phyloP scores from a whole-genome alignment of 2,329 filamentous ascomycete species.

The Hypocreales sp. region DNA sequence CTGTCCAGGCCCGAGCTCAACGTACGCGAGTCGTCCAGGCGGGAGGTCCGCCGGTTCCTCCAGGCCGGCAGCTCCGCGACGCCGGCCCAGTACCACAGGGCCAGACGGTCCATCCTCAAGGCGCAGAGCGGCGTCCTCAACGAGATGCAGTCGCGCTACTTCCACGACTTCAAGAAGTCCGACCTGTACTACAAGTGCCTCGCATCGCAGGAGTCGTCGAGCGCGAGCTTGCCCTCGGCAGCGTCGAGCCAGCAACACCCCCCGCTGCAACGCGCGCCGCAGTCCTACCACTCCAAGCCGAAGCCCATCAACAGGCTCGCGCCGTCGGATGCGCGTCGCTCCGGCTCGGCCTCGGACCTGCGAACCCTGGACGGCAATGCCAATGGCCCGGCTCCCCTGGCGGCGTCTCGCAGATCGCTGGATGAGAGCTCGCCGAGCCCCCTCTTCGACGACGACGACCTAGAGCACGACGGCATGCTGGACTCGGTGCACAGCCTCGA shows the following conservation, averaged over 20 bases:
- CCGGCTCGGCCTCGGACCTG: conserved; percentile 33
- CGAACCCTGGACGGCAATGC: conserved; percentile 20
- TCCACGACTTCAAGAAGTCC: conserved; percentile 76
- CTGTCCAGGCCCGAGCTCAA: conserved; percentile 69
- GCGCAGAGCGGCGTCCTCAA: conserved; percentile 75
- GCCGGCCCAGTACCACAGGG: conserved; percentile 66
- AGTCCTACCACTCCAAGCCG: conserved; percentile 27
- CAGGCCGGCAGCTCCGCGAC: conserved; percentile 62
- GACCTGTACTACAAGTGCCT: conserved; percentile 95
- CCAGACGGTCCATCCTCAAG: conserved; percentile 64
- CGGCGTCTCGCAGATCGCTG: conserved; percentile 45
- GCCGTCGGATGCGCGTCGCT: conserved; percentile 20
- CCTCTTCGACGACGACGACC: conserved; percentile 73
- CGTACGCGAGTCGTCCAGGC: conserved; percentile 52
- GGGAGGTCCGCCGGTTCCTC: conserved; percentile 62
- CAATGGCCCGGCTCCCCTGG: conserved; percentile 23
- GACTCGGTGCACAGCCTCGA: conserved; percentile 70
- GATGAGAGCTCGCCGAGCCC: conserved; percentile 39
- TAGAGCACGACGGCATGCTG: conserved; percentile 52
- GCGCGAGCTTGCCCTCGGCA: conserved; percentile 7
- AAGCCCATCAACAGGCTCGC: conserved; percentile 24
- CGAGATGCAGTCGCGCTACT: conserved; percentile 67
- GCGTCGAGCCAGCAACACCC: not conserved
- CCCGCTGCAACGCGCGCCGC: conserved; percentile 14
- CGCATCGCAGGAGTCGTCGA: conserved; percentile 63